Base-by-base conservation (phyloP, 2,329 filamentous ascomycete species). In the Xylaria sp. region DNA sequence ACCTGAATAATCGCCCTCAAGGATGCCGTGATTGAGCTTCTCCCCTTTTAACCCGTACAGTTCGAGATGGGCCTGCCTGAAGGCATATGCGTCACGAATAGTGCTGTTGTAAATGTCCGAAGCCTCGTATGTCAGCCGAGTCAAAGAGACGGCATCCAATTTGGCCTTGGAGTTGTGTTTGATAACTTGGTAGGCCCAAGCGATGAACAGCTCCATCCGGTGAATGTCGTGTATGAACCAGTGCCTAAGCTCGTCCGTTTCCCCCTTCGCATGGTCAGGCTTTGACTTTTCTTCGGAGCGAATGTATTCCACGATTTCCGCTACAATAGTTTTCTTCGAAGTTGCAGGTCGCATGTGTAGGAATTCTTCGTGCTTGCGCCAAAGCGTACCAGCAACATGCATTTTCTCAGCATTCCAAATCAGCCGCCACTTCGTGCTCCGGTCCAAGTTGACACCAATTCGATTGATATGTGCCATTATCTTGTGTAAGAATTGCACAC, bases 321-420 rank as follows among this genome's bases (percentile, higher is more conserved):
- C 85, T 57, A 96, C 82, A 55, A 96, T 82, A 3, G 89, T 90
- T 72, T 87, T 87, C 71, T 89, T 88, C 43, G 87, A 82, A 38
- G 85, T 84, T 17, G 82, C 80, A 14, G 85, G 80, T 9, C 86
- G 85, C 53, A 81, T 82, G 54, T 85, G 82, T 7, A 89, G 82
- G 54, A 89, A 89, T 7, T 82, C 80, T 72, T 97, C 91, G 71
- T 96, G 92, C 56, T 87, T 83, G 65, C 88, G 88, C 93, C 94
- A 98, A 38, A 98, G 83, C 47, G 87, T 83, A 63, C 86, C 84
- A 17, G 92, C 92, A 37, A 93, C 91, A 45, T 90, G 87, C 78
- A 98, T 85, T 77, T 94, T 97, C 76, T 99, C 95, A 0, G 94
- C 94, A 71, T 94, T 89, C 82, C 89, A 91, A n/a, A 99, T 80